These are phyloP conservation scores for Calonectria henricotiae DNA, from an alignment of 2,329 filamentous ascomycete genomes.

Conservation along the genomic window DNA sequence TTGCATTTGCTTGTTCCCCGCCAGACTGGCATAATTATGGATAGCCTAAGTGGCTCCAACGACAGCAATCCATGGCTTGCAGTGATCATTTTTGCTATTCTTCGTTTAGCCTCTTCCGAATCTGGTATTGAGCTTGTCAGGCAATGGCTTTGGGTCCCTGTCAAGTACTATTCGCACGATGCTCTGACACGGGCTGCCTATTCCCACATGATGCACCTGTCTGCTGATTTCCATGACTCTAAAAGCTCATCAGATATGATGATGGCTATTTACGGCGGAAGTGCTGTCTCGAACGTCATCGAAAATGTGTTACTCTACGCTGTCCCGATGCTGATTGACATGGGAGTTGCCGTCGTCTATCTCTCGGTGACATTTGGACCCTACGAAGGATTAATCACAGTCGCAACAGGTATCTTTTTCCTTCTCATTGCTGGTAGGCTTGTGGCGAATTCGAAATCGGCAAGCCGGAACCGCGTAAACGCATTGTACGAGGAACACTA, in stretches of 20 bases:
- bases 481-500: constrained; percentile 72
- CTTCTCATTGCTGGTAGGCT: constrained; percentile 70
- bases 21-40: constrained; percentile 85
- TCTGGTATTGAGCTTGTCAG: constrained; percentile 70
- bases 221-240: constrained; percentile 75
- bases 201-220: constrained; percentile 74
- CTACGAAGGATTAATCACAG: constrained; percentile 75
- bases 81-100: constrained; percentile 67
- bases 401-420: constrained; percentile 72
- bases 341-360: constrained; percentile 73
- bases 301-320: constrained; percentile 74
- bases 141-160: constrained; percentile 72
- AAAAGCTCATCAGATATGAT: constrained; percentile 74
- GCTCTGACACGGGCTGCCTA: constrained; percentile 71
- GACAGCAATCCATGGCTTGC: constrained; percentile 69
- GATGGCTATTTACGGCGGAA: constrained; percentile 71
- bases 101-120: constrained; percentile 70
- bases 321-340: constrained; percentile 74
- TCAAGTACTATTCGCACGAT: constrained; percentile 72
- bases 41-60: constrained; percentile 73
- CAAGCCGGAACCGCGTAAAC: constrained; percentile 68
- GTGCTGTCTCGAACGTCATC: constrained; percentile 70
- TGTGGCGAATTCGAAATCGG: constrained; percentile 66
- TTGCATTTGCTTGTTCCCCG: constrained; percentile 86
- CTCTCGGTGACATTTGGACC: constrained; percentile 73